phyloP scores from a whole-genome alignment of 352 stramenopile species.

The Phytophthora quininea region DNA sequence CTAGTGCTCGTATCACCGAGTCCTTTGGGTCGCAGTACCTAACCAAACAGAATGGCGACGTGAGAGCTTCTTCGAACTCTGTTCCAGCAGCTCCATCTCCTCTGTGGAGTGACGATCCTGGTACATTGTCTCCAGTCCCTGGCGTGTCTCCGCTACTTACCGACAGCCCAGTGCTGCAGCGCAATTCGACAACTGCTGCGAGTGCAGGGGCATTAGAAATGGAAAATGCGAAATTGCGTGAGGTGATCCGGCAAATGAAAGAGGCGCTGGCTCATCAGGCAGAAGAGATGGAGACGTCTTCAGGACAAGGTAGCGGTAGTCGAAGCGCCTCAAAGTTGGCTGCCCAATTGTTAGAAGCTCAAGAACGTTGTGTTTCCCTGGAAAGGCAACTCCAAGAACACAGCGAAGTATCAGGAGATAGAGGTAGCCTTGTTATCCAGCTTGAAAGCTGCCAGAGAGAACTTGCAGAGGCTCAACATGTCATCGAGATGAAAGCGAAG shows the following conservation, averaged over 20 bases:
- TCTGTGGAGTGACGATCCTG: constrained; percentile 74
- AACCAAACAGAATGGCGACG: constrained; percentile 14
- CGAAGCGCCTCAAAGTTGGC: constrained; percentile 27
- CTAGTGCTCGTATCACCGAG: constrained; percentile 49
- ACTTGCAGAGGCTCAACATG: constrained; percentile 45
- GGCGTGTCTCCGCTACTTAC: constrained; percentile 59
- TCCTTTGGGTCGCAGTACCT: constrained; percentile 52
- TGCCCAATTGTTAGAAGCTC: constrained; percentile 33
- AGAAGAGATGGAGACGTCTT: constrained; percentile 20
- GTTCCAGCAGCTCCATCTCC: constrained; percentile 45
- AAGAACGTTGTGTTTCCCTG: constrained; percentile 50
- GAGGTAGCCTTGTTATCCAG: constrained; percentile 15
- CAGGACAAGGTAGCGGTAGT: constrained; percentile 13
- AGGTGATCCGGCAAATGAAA: constrained; percentile 83
- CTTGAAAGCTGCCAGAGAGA: constrained; percentile 52
- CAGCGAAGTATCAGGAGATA: constrained; percentile 14
- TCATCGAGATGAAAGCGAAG: constrained; percentile 49
- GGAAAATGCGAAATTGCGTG: constrained; percentile 69
- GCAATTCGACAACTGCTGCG: not conserved
- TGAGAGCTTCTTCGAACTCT: constrained; percentile 18
- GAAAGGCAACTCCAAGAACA: constrained; percentile 44
- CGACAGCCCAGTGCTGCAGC: constrained; percentile 37
- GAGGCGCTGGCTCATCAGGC: constrained; percentile 66
- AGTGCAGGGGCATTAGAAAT: constrained; percentile 39
- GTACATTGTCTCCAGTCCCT: constrained; percentile 53